phyloP scores from a whole-genome alignment of 1,284 basidiomycete species.

The Fomitopsis pinicola region DNA sequence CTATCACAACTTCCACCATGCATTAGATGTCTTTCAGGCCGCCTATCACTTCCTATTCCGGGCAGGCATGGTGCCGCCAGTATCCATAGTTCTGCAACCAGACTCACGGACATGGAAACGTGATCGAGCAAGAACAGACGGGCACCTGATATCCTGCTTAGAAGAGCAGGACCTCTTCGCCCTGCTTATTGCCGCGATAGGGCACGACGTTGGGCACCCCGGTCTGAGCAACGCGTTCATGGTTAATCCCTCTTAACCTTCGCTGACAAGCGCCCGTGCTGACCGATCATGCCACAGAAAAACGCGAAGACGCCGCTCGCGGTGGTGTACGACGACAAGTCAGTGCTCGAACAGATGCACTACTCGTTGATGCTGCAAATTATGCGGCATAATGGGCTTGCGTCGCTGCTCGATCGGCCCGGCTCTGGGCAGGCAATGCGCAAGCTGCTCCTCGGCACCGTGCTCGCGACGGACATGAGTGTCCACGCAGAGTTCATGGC shows the following conservation, averaged over 20 bases:
- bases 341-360: conserved; percentile 92
- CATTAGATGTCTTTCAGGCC: conserved; percentile 91
- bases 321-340: conserved; percentile 83
- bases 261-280: conserved; percentile 2
- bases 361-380: conserved; percentile 79
- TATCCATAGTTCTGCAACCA: conserved; percentile 48
- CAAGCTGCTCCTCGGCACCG: conserved; percentile 70
- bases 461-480: conserved; percentile 92
- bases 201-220: conserved; percentile 94
- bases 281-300: conserved; percentile 49
- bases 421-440: conserved; percentile 53
- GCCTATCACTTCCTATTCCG: conserved; percentile 79
- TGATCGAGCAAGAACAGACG: conserved; percentile 30
- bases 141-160: conserved; percentile 49
- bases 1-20: conserved; percentile 96
- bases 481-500: conserved; percentile 84
- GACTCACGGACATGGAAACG: conserved; percentile 45
- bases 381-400: conserved; percentile 78
- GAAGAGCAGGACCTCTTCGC: conserved; percentile 74
- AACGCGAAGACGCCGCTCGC: conserved; percentile 88
- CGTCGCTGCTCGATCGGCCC: conserved; percentile 55
- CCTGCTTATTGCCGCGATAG: conserved; percentile 85
- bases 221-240: conserved; percentile 90
- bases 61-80: conserved; percentile 76
- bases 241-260: conserved; percentile 41